phyloP scores from a whole-genome alignment of 257 asterid genomes.

The Perilla frutescens region DNA sequence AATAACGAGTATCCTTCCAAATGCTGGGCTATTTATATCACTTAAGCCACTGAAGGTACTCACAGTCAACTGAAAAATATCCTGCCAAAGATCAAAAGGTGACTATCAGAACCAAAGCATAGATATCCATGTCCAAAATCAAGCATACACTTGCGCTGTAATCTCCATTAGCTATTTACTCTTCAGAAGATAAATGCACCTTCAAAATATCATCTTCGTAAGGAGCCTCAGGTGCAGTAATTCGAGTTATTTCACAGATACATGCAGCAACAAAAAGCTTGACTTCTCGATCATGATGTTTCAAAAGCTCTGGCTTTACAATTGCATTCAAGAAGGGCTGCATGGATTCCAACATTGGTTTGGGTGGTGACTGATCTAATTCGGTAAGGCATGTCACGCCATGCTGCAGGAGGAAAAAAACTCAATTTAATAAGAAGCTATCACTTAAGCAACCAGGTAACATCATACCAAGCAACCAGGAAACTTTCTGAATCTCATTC shows the following conservation, averaged over 20 bases:
- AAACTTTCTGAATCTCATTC: conserved; percentile 24
- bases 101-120: conserved; percentile 34
- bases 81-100: conserved; percentile 61
- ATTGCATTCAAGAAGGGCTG: conserved; percentile 78
- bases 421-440: conserved; percentile 27
- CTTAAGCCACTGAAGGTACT: conserved; percentile 91
- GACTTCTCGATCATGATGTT: conserved; percentile 94
- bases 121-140: conserved; percentile 19
- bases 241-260: conserved; percentile 94
- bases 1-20: conserved; percentile 91
- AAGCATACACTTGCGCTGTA: conserved; percentile 29
- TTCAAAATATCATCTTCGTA: conserved; percentile 81
- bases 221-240: conserved; percentile 98
- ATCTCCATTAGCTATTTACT: conserved; percentile 19
- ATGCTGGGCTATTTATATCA: conserved; percentile 72
- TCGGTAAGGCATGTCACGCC: conserved; percentile 81
- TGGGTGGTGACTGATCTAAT: conserved; percentile 90
- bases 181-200: conserved; percentile 54
- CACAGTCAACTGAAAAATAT: conserved; percentile 82
- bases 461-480: conserved; percentile 26
- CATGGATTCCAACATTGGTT: conserved; percentile 76
- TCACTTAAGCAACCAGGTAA: conserved; percentile 24
- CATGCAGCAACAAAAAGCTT: conserved; percentile 94
- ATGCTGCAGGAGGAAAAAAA: conserved; percentile 67
- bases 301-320: conserved; percentile 83